Conservation (phyloP, 208 protist species). For the Vickermania ingenoplastis region DNA sequence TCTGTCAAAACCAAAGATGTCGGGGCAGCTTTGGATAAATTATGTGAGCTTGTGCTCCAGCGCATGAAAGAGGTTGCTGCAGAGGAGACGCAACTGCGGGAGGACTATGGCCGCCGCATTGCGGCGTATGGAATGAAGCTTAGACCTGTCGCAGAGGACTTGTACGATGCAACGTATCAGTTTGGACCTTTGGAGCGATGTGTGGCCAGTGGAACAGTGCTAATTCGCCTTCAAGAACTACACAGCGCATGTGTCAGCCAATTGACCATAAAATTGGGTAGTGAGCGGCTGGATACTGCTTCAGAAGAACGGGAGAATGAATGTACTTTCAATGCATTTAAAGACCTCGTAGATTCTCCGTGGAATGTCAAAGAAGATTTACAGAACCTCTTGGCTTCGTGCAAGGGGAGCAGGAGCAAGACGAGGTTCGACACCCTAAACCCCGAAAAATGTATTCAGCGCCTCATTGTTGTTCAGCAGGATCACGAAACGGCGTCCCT, state of each 20-base stretch:
- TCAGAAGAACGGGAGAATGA: background rate
- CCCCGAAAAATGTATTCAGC: background rate
- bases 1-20: background rate
- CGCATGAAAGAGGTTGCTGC: background rate
- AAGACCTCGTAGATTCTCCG: background rate
- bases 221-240: background rate
- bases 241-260: background rate
- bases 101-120: background rate
- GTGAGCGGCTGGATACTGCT: background rate
- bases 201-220: background rate
- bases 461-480: background rate
- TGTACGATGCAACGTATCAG: background rate
- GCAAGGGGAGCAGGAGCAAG: background rate
- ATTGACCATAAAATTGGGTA: background rate
- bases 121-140: background rate
- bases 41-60: background rate
- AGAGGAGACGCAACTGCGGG: background rate
- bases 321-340: background rate
- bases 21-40: background rate
- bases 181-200: background rate
- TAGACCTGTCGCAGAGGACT: background rate
- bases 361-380: background rate
- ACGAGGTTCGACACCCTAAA: background rate
- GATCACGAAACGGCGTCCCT: background rate
- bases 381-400: background rate